phyloP scores from a whole-genome alignment of 129 eudicot genomes.

The Flaveria sonorensis region DNA sequence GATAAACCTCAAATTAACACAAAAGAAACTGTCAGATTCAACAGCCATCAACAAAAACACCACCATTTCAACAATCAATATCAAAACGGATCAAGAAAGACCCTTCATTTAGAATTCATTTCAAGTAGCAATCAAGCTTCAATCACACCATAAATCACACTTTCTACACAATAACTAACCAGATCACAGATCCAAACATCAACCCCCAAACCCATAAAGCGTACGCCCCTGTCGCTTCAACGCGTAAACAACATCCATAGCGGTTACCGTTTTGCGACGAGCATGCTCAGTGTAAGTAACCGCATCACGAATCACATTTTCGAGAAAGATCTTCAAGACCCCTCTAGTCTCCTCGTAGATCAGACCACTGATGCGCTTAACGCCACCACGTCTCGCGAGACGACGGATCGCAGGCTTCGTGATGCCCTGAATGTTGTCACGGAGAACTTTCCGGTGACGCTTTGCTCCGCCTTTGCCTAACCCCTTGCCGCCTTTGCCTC shows the following conservation, averaged over 20 bases:
- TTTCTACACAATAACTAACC: neutral
- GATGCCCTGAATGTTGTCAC: neutral
- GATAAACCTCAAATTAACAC: no score
- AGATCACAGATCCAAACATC: neutral
- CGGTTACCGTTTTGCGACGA: neutral
- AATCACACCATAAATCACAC: neutral
- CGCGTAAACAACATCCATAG: neutral
- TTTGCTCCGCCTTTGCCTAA: neutral
- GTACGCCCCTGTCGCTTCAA: slow-evolving; percentile 4
- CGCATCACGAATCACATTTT: neutral
- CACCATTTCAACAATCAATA: no score
- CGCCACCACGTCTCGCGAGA: neutral
- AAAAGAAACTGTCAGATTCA: no score
- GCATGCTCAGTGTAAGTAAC: neutral
- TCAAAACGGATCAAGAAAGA: no score
- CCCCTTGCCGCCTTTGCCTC: neutral
- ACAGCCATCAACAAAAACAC: no score
- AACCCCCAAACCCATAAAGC: slow-evolving; percentile 6
- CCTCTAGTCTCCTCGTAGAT: neutral
- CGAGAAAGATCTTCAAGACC: neutral
- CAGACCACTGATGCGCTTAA: neutral
- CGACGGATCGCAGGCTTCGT: slow-evolving; percentile 5
- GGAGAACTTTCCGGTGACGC: slow-evolving; percentile 7
- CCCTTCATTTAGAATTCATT: neutral
- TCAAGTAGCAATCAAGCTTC: neutral